phyloP scores from a whole-genome alignment of 1,284 basidiomycete species.

The Melampsora americana region DNA sequence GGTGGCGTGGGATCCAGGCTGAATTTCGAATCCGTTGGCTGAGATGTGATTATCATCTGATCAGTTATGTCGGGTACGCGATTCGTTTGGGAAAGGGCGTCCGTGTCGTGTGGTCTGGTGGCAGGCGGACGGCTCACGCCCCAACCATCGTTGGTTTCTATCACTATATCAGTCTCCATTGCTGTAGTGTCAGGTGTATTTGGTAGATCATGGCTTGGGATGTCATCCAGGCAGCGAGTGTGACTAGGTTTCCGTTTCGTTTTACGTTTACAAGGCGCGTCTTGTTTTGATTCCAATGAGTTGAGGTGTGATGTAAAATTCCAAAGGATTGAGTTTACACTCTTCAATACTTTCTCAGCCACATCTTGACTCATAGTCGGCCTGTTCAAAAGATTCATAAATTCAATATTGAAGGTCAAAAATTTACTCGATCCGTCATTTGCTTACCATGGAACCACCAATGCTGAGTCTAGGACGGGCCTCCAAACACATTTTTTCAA shows the following conservation, averaged over 20 bases:
- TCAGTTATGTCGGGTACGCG: neutral
- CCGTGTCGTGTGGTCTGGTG: too few species aligned
- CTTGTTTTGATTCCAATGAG: neutral
- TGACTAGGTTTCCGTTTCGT: neutral
- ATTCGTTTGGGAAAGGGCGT: neutral
- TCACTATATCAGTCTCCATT: too few species aligned
- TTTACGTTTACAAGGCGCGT: neutral
- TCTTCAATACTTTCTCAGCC: neutral
- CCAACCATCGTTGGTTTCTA: too few species aligned
- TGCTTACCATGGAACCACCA: neutral
- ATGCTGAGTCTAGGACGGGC: neutral
- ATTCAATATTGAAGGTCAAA: neutral
- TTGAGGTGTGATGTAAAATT: neutral
- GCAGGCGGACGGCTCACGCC: too few species aligned
- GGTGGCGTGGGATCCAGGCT: neutral
- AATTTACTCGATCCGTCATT: neutral
- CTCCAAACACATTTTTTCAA: constrained; percentile 2
- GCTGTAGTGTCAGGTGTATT: too few species aligned
- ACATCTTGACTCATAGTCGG: neutral
- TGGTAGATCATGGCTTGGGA: neutral
- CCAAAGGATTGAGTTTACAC: neutral
- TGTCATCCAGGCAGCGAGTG: neutral
- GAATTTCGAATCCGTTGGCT: neutral
- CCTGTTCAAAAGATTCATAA: neutral
- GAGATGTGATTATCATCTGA: neutral